Conservation (phyloP, 306 rosid genomes). For the Cucumis melo region DNA sequence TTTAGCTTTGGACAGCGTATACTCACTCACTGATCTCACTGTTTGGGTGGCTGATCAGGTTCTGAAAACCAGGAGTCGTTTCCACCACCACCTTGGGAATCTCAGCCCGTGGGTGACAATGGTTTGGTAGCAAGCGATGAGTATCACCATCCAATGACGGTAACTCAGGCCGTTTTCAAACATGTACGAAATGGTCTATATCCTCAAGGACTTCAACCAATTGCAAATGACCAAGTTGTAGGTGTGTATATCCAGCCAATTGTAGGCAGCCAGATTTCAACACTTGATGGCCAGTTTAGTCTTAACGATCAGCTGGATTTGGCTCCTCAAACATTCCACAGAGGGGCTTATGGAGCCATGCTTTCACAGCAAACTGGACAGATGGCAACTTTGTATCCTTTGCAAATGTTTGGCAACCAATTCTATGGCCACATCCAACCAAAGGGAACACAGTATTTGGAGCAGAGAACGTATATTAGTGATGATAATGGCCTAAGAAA, state of each 20-base stretch:
- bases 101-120: slow-evolving; percentile 41
- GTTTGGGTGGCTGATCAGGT: slow-evolving; percentile 34
- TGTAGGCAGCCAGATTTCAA: slow-evolving; percentile 33
- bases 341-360: not conserved
- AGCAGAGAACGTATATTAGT: slow-evolving; percentile 62
- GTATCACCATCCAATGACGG: slow-evolving; percentile 49
- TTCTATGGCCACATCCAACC: slow-evolving; percentile 55
- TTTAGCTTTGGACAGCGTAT: not conserved
- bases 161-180: slow-evolving; percentile 36
- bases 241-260: slow-evolving; percentile 56
- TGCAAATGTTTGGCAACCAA: slow-evolving; percentile 64
- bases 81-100: slow-evolving; percentile 96
- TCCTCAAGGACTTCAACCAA: slow-evolving; percentile 44
- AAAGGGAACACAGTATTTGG: slow-evolving; percentile 44
- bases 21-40: not conserved
- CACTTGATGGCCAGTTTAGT: slow-evolving; percentile 27
- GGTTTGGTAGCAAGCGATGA: slow-evolving; percentile 34
- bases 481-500: slow-evolving; percentile 39
- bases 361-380: slow-evolving; percentile 39
- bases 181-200: slow-evolving; percentile 22
- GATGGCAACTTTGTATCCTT: slow-evolving; percentile 44
- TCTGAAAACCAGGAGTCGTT: slow-evolving; percentile 41
- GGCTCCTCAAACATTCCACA: slow-evolving; percentile 9
- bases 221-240: slow-evolving; percentile 35
- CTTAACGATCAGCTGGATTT: slow-evolving; percentile 41